Evolutionary conservation across 108 stramenopile species (phyloP), one percentile per base, ranked within the genome.

Genomic region (Cyclotella cryptica): DNA sequence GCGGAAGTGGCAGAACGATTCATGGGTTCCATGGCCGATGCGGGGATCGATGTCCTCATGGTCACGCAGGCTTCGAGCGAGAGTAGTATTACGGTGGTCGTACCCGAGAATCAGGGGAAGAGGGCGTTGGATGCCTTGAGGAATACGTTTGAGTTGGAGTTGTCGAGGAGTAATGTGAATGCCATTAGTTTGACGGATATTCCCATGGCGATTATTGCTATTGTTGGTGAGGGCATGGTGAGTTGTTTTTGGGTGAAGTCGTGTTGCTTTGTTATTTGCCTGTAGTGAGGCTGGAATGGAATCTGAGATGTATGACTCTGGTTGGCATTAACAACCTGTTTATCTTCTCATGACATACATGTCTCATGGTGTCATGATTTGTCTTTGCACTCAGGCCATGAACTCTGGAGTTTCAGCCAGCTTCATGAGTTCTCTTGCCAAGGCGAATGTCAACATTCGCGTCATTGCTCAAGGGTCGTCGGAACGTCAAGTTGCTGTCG

Each of bases 31-130:
- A 89, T 96, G 81, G 92, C 92, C 27, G 84, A 74, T 58, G 77
- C 75, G 18, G 86, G 79, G 13, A 89, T 96, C 63, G 80, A 88
- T 62, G 94, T 95, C 2, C 65, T 92, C 15, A 91, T 96, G 65
- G 92, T 96, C 39, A 91, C 96, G 6, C 96, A 96, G 86, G 96
- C 96, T 9, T 85, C 83, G 55, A 89, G 89, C 14, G 96, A 96
- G 75, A 87, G 91, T 28, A 84, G 81, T 76, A 95, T 96, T 59
- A 86, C 88, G 26, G 78, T 95, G 30, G 96, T 93, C 18, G 86
- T 93, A 18, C 86, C 88, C 0, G 86, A 87, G 66, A 88, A 83
- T 47, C 80, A 91, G 53, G 96, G 91, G 3, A 61, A 84, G 67
- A 49, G 41, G 30, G 96, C 96, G 8, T 65, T 88, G 28, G 65